Evolutionary conservation across 805 yeast genomes (phyloP).

Genomic region (Sugiyamaella americana): DNA sequence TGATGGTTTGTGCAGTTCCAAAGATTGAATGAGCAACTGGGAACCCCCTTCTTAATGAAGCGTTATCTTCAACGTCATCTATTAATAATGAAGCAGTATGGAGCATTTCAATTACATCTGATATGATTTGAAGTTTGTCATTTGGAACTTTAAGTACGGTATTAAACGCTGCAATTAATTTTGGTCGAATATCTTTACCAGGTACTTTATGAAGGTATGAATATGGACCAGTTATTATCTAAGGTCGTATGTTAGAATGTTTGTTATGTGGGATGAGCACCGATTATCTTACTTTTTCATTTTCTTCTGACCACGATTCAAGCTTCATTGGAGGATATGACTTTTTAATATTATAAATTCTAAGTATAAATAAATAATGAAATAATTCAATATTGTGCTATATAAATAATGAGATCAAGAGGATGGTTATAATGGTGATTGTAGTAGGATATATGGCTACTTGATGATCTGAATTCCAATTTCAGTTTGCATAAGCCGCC

Average conservation of each 20-base stretch:
- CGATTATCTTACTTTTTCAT: constrained; percentile 10
- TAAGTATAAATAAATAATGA: too few relatives aligned
- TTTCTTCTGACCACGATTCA: constrained; percentile 6
- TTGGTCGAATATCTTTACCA: constrained; percentile 52
- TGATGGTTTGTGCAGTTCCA: constrained; percentile 76
- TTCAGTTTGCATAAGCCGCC: too few relatives aligned
- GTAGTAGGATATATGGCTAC: too few relatives aligned
- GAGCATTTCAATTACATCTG: constrained; percentile 48
- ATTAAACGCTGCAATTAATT: constrained; percentile 49
- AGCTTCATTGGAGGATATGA: too few relatives aligned
- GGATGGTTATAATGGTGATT: too few relatives aligned
- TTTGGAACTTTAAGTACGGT: constrained; percentile 41
- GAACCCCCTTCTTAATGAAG: constrained; percentile 64
- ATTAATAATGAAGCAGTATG: constrained; percentile 65
- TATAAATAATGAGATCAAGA: too few relatives aligned
- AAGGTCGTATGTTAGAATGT: background rate
- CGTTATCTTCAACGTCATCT: constrained; percentile 85
- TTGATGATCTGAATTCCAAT: too few relatives aligned
- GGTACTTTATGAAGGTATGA: constrained; percentile 43
- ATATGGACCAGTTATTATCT: constrained; percentile 42
- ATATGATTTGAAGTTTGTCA: constrained; percentile 36
- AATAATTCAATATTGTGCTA: too few relatives aligned
- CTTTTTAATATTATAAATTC: too few relatives aligned
- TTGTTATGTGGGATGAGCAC: background rate
- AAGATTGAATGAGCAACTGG: constrained; percentile 73